A percentile compares a stretch with the other conserved stretches of the same genome.
Evolutionary conservation across 1,284 basidiomycete genomes (phyloP).

Genomic region (Boletus sp.): DNA sequence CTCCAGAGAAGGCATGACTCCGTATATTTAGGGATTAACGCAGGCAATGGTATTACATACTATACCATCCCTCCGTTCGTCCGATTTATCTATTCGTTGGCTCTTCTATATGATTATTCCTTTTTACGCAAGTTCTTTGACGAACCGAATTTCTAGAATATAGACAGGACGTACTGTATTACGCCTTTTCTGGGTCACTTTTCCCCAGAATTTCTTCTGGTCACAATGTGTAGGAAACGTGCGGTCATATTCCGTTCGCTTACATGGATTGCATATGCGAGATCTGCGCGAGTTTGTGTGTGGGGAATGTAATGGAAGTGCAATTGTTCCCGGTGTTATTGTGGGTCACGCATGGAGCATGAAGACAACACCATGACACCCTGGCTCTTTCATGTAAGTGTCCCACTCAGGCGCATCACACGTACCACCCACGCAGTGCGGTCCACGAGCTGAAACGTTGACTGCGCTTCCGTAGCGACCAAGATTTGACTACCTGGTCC

Average conservation of each 20-base stretch:
- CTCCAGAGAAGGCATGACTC: constrained; percentile 31
- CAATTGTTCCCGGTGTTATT: neutral
- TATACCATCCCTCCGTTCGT: constrained; percentile 15
- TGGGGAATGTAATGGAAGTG: constrained; percentile 24
- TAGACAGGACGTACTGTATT: constrained; percentile 18
- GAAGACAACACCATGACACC: constrained; percentile 2
- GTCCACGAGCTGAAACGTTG: constrained; percentile 6
- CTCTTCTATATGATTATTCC: constrained; percentile 39
- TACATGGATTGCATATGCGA: constrained; percentile 10
- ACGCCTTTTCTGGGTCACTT: constrained; percentile 7
- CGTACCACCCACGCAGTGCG: neutral
- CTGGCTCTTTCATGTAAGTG: constrained; percentile 7
- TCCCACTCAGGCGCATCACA: neutral
- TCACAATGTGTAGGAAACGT: constrained; percentile 20
- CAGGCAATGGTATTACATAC: constrained; percentile 26
- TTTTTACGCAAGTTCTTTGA: constrained; percentile 32
- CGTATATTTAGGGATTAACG: constrained; percentile 26
- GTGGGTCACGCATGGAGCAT: constrained; percentile 11
- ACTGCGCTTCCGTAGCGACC: neutral
- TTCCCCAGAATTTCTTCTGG: constrained; percentile 16
- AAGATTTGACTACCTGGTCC: neutral
- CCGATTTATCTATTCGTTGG: constrained; percentile 33
- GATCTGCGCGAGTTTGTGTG: constrained; percentile 10
- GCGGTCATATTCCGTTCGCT: constrained; percentile 17
- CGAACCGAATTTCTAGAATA: constrained; percentile 25